These are phyloP conservation scores for Penicillium lividum DNA, from an alignment of 495 filamentous ascomycete species.

Conservation along the genomic window DNA sequence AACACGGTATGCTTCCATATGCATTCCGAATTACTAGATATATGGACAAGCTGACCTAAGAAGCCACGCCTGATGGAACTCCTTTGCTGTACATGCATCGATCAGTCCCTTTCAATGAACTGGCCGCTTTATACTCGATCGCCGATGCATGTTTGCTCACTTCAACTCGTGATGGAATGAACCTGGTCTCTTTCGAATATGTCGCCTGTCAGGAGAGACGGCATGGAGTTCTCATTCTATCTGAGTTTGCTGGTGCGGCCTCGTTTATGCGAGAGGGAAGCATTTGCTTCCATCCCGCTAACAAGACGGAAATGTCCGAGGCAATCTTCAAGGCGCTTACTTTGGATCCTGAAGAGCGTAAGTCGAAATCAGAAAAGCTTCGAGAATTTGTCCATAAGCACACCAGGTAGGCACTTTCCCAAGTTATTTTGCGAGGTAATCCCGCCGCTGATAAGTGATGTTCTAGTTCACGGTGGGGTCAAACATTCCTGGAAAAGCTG, in stretches of 20 bases:
- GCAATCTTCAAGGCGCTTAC: constrained; percentile 3
- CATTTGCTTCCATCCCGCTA: constrained; percentile 76
- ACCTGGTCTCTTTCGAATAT: constrained; percentile 94
- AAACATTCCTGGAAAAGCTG: constrained; percentile 10
- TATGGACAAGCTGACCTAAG: not conserved
- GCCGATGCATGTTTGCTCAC: constrained; percentile 88
- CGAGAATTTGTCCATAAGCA: constrained; percentile 2
- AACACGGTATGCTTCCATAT: constrained; percentile 30
- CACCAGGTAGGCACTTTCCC: not conserved
- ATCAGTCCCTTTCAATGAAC: constrained; percentile 81
- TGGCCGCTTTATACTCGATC: constrained; percentile 89
- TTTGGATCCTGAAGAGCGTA: not conserved
- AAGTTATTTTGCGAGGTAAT: not conserved
- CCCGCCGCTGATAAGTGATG: not conserved
- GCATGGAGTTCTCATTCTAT: constrained; percentile 87
- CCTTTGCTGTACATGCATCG: constrained; percentile 95
- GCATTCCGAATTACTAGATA: no score
- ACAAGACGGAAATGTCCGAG: constrained; percentile 8
- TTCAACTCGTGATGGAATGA: constrained; percentile 96
- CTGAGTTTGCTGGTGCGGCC: constrained; percentile 89
- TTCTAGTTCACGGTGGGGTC: constrained; percentile 7
- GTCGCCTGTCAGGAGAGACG: constrained; percentile 83
- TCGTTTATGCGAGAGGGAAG: constrained; percentile 77
- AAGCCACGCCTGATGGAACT: constrained; percentile 84
- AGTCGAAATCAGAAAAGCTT: not conserved